Evolutionary conservation across 192 early-diverging fungal genomes (phyloP), one percentile per base, ranked within the genome.

Genomic region (Mortierella antarctica): DNA sequence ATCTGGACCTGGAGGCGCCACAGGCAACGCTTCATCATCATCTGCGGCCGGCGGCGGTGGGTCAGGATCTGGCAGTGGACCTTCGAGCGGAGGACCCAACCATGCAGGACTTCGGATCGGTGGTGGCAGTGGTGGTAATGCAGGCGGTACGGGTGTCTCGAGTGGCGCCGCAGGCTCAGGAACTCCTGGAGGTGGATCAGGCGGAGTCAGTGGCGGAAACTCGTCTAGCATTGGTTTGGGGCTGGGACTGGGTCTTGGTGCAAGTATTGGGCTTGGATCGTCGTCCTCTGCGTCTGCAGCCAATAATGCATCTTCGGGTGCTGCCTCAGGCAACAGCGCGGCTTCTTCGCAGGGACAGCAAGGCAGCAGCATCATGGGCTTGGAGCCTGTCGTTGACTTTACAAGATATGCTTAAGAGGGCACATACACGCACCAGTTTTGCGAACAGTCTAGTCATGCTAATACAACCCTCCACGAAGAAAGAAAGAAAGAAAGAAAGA

Each of bases 331-430:
- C 7, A 57, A 56, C 8, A 11, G 61, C 11, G 42, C n/a, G 14
- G 57, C 53, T 41, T 54, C 20, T 10, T 44, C 51, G 31, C 52
- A 59, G 17, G 61, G 21, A 4, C 57, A 54, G 51, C 70, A 54
- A 48, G 44, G 53, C 70, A 73, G 2, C 10, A 62, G 53, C 20
- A 66, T 80, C 53, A 61, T 85, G 48, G 57, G 61, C 44, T 64
- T 83, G 67, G 86, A 83, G 41, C 72, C 72, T 14, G 62, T 88
- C 47, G 71, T 90, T 14, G 87, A 90, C 52, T 90, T 90, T 74
- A 90, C 89, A 11, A 67, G 85, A 70, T 89, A 90, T 73, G 83
- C 86, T 50, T 89, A 70, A 82, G 40, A 48, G 17, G 48, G 47
- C 45, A 42, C 15, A 59, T 3, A 31, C 31, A 31, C 31, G 3